Evolutionary conservation across 306 rosid species (phyloP), one percentile per base, ranked within the genome.

Genomic region (Neltuma alba): DNA sequence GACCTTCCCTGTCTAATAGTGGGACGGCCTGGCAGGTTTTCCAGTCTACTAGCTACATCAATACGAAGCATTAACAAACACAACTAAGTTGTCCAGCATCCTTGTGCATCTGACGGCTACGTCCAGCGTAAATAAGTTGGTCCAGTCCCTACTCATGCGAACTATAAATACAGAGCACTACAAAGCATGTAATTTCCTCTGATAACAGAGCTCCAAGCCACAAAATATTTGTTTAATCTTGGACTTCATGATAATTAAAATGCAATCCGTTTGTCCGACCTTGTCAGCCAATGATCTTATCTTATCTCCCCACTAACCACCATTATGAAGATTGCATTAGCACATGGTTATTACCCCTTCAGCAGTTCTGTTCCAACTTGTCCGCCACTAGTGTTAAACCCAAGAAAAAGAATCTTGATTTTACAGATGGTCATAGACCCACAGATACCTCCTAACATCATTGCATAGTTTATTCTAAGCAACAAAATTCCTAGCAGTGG

Each of bases 211-310:
- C 79, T 87, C 54, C 80, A 83, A 62, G 74, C 81, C 18, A 85
- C 82, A 75, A 63, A 33, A 75, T 80, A 81, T 70, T 68, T 64
- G 83, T 87, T 68, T 83, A 74, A 80, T 38, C 80, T 70, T 1
- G 82, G 84, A 31, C 85, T 77, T 79, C 84, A 87, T 20, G 82
- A 83, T 71, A 84, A 34, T 10, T 36, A 60, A 79, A 80, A 82
- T 63, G 88, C 87, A 63, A 74, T 54, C 25, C 80, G 82, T 85
- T 87, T 87, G 91, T 80, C 85, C 0, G 61, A 85, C 80, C 87
- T 77, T 67, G 65, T 20, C 38, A 70, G 45, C 42, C 78, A 55
- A 85, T 44, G 80, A 80, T 71, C 30, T 20, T 52, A 0, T 63
- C 75, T 85, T 37, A 37, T 60, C 76, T 84, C 85, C 70, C 73